A percentile compares a stretch with the other conserved stretches of the same genome.
These are phyloP conservation scores for Isabelozyma heimii DNA, from an alignment of 805 yeast genomes.

Conservation along the genomic window DNA sequence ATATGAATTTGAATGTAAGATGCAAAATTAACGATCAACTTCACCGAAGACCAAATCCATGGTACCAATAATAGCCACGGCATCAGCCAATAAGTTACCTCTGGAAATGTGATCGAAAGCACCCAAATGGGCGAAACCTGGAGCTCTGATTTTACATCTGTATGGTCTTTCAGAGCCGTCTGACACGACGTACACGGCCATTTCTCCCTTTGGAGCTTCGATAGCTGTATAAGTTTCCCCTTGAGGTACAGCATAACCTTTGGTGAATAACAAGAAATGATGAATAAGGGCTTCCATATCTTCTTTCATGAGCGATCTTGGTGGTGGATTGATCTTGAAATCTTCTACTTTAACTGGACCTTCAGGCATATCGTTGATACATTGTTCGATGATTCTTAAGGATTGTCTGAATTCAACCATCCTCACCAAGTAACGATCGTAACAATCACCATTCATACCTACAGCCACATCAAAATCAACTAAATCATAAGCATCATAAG, in stretches of 20 bases:
- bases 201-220: constrained; percentile 94
- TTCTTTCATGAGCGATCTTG: constrained; percentile 79
- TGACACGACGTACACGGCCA: constrained; percentile 86
- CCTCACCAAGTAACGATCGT: constrained; percentile 83
- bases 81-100: constrained; percentile 86
- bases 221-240: constrained; percentile 91
- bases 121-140: constrained; percentile 87
- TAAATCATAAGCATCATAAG: constrained; percentile 84
- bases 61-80: constrained; percentile 91
- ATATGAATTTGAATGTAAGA: neutral
- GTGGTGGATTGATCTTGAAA: constrained; percentile 79
- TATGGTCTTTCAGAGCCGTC: constrained; percentile 91
- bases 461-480: constrained; percentile 88
- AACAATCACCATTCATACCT: constrained; percentile 86
- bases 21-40: constrained; percentile 70
- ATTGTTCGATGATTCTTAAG: constrained; percentile 83
- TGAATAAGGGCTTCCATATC: constrained; percentile 92
- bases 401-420: constrained; percentile 94
- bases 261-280: constrained; percentile 82
- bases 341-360: constrained; percentile 92
- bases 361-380: constrained; percentile 87
- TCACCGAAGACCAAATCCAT: constrained; percentile 95
- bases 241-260: constrained; percentile 84
- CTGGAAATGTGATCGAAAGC: constrained; percentile 85
- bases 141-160: constrained; percentile 91